Evolutionary conservation across 768 basidiomycete species (phyloP).

Genomic region (Pleurotus djamor): DNA sequence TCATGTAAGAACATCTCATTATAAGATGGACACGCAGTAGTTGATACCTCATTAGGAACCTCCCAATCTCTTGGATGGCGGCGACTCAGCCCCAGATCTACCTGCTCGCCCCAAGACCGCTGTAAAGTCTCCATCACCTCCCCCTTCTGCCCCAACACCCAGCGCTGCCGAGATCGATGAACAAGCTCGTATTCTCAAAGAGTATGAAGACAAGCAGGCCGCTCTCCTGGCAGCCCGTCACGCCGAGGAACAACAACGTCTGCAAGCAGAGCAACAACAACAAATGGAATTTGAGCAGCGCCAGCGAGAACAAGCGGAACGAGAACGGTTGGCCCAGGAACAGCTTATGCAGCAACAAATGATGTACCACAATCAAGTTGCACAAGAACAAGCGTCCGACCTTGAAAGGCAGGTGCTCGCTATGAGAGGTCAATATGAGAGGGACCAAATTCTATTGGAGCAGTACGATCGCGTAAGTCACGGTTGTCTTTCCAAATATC

Average conservation of each 20-base stretch:
- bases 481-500: neutral
- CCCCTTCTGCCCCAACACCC: slow-evolving; percentile 70
- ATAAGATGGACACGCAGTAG: neutral
- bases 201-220: slow-evolving; percentile 96
- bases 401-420: slow-evolving; percentile 88
- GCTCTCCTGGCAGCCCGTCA: slow-evolving; percentile 80
- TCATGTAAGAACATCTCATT: slow-evolving; percentile 48
- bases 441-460: slow-evolving; percentile 96
- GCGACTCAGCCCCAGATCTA: slow-evolving; percentile 73
- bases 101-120: slow-evolving; percentile 78
- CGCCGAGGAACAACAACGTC: slow-evolving; percentile 77
- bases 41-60: slow-evolving; percentile 65
- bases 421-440: slow-evolving; percentile 96
- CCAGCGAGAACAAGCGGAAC: slow-evolving; percentile 84
- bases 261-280: slow-evolving; percentile 74
- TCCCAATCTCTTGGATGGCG: slow-evolving; percentile 87
- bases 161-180: slow-evolving; percentile 76
- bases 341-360: slow-evolving; percentile 83
- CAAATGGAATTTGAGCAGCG: slow-evolving; percentile 89
- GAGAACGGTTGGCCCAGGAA: slow-evolving; percentile 87
- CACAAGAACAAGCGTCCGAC: slow-evolving; percentile 68
- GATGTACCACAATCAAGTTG: slow-evolving; percentile 76
- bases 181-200: slow-evolving; percentile 91
- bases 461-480: slow-evolving; percentile 91
- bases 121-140: slow-evolving; percentile 55